Percentiles rank a stretch among this genome's conserved stretches.
Evolutionary conservation across 2,329 filamentous ascomycete genomes (phyloP).

Genomic region (Hypocrella siamensis): DNA sequence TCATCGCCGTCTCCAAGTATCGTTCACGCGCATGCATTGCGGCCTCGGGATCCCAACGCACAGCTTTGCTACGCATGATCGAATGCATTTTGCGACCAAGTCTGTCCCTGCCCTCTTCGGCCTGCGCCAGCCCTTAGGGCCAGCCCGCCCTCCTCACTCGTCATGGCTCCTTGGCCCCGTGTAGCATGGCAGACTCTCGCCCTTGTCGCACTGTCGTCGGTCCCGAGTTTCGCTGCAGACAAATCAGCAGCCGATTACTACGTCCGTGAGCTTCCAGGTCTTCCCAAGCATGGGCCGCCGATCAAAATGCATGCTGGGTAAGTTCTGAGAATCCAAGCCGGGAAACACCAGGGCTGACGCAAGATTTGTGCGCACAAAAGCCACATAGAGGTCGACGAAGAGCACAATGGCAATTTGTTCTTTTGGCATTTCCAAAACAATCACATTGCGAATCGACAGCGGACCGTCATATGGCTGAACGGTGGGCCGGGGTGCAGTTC

Average conservation of each 20-base stretch:
- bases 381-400: slow-evolving; percentile 77
- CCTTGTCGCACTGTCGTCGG: slow-evolving; percentile 26
- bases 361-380: slow-evolving; percentile 26
- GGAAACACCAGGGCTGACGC: background rate
- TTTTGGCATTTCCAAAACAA: slow-evolving; percentile 97
- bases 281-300: slow-evolving; percentile 53
- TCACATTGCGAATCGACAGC: slow-evolving; percentile 81
- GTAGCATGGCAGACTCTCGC: slow-evolving; percentile 10
- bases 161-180: slow-evolving; percentile 3
- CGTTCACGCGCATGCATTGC: too few relatives aligned
- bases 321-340: slow-evolving; percentile 15
- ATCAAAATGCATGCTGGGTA: slow-evolving; percentile 98
- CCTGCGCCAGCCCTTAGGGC: background rate
- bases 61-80: too few relatives aligned
- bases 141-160: background rate
- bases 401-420: slow-evolving; percentile 85
- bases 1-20: too few relatives aligned
- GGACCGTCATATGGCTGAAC: slow-evolving; percentile 93
- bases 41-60: too few relatives aligned
- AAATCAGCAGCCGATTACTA: slow-evolving; percentile 61
- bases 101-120: background rate
- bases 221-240: slow-evolving; percentile 14
- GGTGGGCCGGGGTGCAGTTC: slow-evolving; percentile 95
- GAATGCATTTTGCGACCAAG: too few relatives aligned
- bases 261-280: slow-evolving; percentile 70